Percentiles rank a stretch among this genome's conserved stretches.
Conservation (phyloP, 345 rosid genomes). For the Mallotus nudiflorus region DNA sequence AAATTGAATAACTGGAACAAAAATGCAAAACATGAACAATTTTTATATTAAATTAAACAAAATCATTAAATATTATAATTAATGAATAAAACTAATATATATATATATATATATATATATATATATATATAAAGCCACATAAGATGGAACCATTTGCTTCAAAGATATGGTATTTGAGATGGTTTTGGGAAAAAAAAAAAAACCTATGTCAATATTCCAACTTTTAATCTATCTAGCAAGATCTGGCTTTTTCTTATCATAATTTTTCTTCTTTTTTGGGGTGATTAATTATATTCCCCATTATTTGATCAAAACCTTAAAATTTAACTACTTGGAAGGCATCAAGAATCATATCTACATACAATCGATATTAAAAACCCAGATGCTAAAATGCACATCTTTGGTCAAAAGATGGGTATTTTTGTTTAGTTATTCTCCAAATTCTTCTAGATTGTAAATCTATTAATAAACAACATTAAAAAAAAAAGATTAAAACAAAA, state of each 20-base stretch:
- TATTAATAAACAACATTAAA: neutral
- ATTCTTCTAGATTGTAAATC: neutral
- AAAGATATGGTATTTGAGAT: too few species aligned
- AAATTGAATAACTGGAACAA: too few species aligned
- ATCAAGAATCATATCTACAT: constrained; percentile 4
- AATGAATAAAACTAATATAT: too few species aligned
- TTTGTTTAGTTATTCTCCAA: neutral
- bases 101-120: too few species aligned
- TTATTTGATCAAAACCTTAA: neutral
- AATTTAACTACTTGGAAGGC: neutral
- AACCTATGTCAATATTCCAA: too few species aligned
- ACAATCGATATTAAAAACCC: neutral
- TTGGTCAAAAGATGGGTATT: neutral
- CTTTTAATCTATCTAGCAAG: neutral
- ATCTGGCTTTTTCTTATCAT: neutral
- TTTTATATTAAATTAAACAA: too few species aligned
- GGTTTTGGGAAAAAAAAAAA: too few species aligned
- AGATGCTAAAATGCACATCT: neutral
- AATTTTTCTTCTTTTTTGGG: neutral
- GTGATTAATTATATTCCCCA: neutral
- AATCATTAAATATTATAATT: too few species aligned
- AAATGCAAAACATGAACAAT: too few species aligned
- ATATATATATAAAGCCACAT: too few species aligned
- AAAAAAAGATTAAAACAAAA: too few species aligned
- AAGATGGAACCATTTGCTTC: too few species aligned